Evolutionary conservation across 768 basidiomycete species (phyloP).

Genomic region (Termitomyces sp.): DNA sequence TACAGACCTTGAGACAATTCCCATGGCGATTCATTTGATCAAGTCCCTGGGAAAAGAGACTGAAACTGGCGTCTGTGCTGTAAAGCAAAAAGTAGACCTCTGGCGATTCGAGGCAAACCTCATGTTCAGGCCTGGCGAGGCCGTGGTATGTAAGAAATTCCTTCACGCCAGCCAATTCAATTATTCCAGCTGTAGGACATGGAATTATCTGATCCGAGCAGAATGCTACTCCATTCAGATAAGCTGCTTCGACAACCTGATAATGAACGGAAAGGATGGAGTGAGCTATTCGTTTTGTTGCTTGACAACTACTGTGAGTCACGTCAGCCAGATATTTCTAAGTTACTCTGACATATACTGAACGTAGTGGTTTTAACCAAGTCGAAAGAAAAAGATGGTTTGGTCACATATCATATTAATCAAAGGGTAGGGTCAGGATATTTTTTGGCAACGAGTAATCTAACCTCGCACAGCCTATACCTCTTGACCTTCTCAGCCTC

Average conservation of each 20-base stretch:
- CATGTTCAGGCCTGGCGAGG: slow-evolving; percentile 74
- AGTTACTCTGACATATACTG: not conserved
- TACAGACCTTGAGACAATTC: slow-evolving; percentile 76
- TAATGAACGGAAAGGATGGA: slow-evolving; percentile 85
- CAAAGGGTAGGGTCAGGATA: slow-evolving; percentile 50
- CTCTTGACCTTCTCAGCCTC: slow-evolving; percentile 82
- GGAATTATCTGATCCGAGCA: slow-evolving; percentile 78
- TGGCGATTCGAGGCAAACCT: slow-evolving; percentile 81
- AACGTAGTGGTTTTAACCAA: slow-evolving; percentile 82
- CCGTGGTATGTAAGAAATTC: slow-evolving; percentile 37
- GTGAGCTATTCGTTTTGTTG: slow-evolving; percentile 81
- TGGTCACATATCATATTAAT: slow-evolving; percentile 74
- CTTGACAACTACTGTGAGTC: slow-evolving; percentile 90
- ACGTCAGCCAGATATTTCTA: too few species aligned
- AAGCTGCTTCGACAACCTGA: slow-evolving; percentile 85
- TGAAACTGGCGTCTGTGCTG: slow-evolving; percentile 78
- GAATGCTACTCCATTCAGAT: slow-evolving; percentile 80
- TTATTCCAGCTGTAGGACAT: slow-evolving; percentile 50
- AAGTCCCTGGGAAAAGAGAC: slow-evolving; percentile 81
- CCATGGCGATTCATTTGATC: slow-evolving; percentile 85
- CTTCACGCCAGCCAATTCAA: not conserved
- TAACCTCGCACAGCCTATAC: slow-evolving; percentile 66
- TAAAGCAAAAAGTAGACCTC: slow-evolving; percentile 84
- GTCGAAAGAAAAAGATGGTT: slow-evolving; percentile 68
- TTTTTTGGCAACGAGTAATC: not conserved